Evolutionary conservation across 2,329 filamentous ascomycete genomes (phyloP), one percentile per base, ranked within the genome.

Genomic region (Xylaria sp.): DNA sequence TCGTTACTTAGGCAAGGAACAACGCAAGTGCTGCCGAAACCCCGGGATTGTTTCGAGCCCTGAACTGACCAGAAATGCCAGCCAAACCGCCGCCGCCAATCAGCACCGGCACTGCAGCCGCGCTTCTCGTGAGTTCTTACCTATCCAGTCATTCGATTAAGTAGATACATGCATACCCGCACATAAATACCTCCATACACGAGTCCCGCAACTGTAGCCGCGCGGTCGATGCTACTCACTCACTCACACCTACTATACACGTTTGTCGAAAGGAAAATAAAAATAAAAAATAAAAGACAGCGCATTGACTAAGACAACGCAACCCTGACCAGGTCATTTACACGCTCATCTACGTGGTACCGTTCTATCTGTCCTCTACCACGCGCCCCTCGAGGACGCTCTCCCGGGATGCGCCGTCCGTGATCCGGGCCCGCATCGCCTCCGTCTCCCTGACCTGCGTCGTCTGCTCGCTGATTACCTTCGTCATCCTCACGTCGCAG

Each of bases 311-410:
- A 61, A 38, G n/a, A 11, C 17, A 25, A 17, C 25, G 8, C 21
- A 15, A 14, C 23, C n/a, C 21, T 23, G 19, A n/a, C 51, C 62
- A 91, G 92, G 79, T 94, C 65, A 77, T 89, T 65, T 96, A 96
- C 78, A 96, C 92, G n/a, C 77, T 93, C 70, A 79, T 92, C 79
- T 99, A 98, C 79, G 92, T 99, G 71, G 80, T 91, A 3, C 94
- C 95, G 23, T 92, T 98, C 78, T 97, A 99, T 81, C 82, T 94
- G 66, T 95, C 90, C 19, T 78, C 87, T 3, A 84, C 87, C 19
- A 96, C 94, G 4, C 87, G 94, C 55, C 93, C 94, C 6, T 95
- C 92, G 7, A 84, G 87, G 25, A 87, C 84, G 57, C 85, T 96
- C 28, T 92, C 91, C 64, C 89, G 95, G 73, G 94, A 98, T 85